phyloP scores from a whole-genome alignment of 345 rosid genomes.

The Hibiscus mutabilis region DNA sequence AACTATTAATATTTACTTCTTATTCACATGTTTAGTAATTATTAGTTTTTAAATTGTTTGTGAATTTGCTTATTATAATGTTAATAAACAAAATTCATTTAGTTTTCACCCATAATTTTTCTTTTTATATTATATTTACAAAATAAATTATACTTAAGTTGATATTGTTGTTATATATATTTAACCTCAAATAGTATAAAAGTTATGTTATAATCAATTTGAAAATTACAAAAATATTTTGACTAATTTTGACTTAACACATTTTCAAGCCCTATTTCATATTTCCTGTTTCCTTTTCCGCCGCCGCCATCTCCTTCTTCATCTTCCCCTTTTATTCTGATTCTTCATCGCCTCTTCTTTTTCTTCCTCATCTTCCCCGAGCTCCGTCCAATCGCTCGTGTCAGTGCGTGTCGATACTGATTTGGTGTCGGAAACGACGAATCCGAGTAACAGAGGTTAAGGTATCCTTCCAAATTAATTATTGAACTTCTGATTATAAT shows the following conservation, averaged over 20 bases:
- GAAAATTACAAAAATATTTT: neutral
- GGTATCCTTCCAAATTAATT: neutral
- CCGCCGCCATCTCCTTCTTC: neutral
- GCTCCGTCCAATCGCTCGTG: neutral
- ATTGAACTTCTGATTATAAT: neutral
- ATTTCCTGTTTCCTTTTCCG: neutral
- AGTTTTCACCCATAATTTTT: too few relatives aligned
- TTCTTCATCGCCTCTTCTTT: neutral
- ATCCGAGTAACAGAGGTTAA: neutral
- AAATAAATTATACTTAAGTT: too few relatives aligned
- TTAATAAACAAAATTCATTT: too few relatives aligned
- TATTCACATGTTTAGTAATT: too few relatives aligned
- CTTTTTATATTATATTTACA: too few relatives aligned
- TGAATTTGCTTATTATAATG: too few relatives aligned
- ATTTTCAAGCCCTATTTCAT: neutral
- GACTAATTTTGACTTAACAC: neutral
- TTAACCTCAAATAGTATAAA: too few relatives aligned
- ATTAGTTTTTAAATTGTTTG: too few relatives aligned
- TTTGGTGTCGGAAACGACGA: neutral
- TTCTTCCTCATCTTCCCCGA: neutral
- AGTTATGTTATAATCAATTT: neutral
- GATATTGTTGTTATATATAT: too few relatives aligned
- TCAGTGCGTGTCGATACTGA: neutral
- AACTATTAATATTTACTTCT: too few relatives aligned
- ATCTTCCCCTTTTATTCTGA: neutral